Evolutionary conservation across 495 filamentous ascomycete genomes (phyloP), one percentile per base, ranked within the genome.

Genomic region (Neurospora sp.): DNA sequence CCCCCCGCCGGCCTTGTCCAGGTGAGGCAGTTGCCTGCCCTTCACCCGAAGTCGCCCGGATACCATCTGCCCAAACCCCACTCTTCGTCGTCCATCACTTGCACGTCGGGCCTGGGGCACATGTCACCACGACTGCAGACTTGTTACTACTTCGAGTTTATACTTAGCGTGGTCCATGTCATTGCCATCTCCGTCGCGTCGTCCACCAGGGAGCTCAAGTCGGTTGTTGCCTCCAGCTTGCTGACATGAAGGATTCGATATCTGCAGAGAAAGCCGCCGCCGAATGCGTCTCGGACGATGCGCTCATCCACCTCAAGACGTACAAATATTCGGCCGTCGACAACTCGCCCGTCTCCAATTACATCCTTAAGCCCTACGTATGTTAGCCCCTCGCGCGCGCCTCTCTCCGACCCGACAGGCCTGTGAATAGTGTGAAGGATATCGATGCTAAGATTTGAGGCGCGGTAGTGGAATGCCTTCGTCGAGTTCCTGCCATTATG

Each of bases 281-380:
- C 81, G 87, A 88, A 76, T 88, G 87, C 77, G 81, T 89, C 69
- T 88, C 86, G 37, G 86, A 88, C 69, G 87, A 89, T 61, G 86
- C 86, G n/a, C 83, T 89, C 69, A 84, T 92, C 37, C 94, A 97
- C 79, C 90, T 99, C 74, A 96, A 95, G 81, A 89, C 89, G 37
- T 99, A 99, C 89, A 96, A 97, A 80, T 99, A 99, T 82, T 94
- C 92, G 77, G 91, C 91, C 78, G 94, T 99, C 78, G 96, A 99
- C 86, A 97, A 98, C 82, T 97, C 94, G n/a, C 88, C 90, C 71
- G 91, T 98, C 48, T 98, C 96, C 53, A 86, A 91, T 77, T 97
- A 99, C 81, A 94, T 99, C 80, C 87, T 99, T 44, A 92, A 88
- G 75, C 95, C 96, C 78, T 99, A 97, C 80, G 95, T 99, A 91